Base-by-base conservation (phyloP, 352 stramenopile species). In the Phytophthora colocasiae region DNA sequence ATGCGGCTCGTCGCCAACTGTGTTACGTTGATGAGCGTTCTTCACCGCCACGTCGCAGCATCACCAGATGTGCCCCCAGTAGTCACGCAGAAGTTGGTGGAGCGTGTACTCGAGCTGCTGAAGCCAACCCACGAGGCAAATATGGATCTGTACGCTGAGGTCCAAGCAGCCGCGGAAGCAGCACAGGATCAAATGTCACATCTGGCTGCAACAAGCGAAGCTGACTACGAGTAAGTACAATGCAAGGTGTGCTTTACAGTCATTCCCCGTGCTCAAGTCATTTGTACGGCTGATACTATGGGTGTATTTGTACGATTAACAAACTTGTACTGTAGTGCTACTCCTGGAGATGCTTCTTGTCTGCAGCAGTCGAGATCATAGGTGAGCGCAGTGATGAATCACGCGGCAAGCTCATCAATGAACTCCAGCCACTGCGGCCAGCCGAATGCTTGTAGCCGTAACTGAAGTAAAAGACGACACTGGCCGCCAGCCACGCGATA, bases 371-470 rank as follows among this genome's bases (percentile, higher is more conserved):
- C 47, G 82, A 89, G 4, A 91, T 63, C 65, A 89, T 89, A 1
- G 82, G 80, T 44, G 72, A 82, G 26, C 72, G 75, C 64, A 83
- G 53, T 9, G 57, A 60, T 58, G 78, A 84, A 45, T 84, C 71
- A 31, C 68, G 65, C 11, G 82, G 80, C 14, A 88, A 57, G 32
- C 78, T 76, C 32, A 93, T 51, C 43, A 91, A 57, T 32, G 72
- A 56, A 48, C 71, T 80, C 85, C 85, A 94, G 14, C 77, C 82
- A 1, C 75, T 83, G 58, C 82, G 84, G 31, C 82, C 83, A 4
- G 80, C 80, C 22, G 80, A 83, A 73, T 89, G 77, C 50, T 66
- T 66, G 71, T 90, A 95, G 51, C 86, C 86, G 60, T 95, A 95
- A 10, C 75, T 67, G 39, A 92, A 90, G 72, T 95, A 93, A 57